Evolutionary conservation across 2,329 filamentous ascomycete genomes (phyloP).

Genomic region (Dothideomycetes sp.): DNA sequence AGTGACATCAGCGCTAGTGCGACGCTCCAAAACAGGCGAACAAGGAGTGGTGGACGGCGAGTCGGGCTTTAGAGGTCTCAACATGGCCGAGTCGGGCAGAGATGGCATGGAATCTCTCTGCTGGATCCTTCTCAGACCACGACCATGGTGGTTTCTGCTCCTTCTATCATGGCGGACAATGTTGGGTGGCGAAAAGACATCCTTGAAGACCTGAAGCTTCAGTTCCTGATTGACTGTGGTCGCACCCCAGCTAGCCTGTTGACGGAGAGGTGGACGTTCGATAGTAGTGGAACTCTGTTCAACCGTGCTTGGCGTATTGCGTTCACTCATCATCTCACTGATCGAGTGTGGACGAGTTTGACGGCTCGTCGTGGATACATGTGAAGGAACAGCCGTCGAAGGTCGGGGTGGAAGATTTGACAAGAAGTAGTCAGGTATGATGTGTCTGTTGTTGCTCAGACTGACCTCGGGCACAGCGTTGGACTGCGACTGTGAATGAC

Average conservation of each 20-base stretch:
- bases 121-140: conserved; percentile 38
- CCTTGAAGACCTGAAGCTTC: conserved; percentile 83
- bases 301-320: conserved; percentile 12
- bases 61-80: background rate
- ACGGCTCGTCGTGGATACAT: background rate
- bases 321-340: conserved; percentile 12
- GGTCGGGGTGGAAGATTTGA: conserved; percentile 44
- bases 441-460: conserved; percentile 88
- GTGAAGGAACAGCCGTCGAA: conserved; percentile 17
- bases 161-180: conserved; percentile 71
- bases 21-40: conserved; percentile 21
- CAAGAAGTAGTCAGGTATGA: conserved; percentile 77
- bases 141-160: conserved; percentile 55
- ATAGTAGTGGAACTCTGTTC: conserved; percentile 19
- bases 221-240: conserved; percentile 83
- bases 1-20: conserved; percentile 31
- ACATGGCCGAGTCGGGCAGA: background rate
- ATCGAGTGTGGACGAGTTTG: conserved; percentile 13
- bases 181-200: conserved; percentile 78
- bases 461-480: conserved; percentile 76
- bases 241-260: conserved; percentile 65
- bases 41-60: conserved; percentile 1
- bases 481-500: conserved; percentile 69
- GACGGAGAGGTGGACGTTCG: conserved; percentile 35
- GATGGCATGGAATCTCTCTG: conserved; percentile 11